These are phyloP conservation scores for Naegleria gruberi DNA, from an alignment of 208 protist species.

Conservation along the genomic window DNA sequence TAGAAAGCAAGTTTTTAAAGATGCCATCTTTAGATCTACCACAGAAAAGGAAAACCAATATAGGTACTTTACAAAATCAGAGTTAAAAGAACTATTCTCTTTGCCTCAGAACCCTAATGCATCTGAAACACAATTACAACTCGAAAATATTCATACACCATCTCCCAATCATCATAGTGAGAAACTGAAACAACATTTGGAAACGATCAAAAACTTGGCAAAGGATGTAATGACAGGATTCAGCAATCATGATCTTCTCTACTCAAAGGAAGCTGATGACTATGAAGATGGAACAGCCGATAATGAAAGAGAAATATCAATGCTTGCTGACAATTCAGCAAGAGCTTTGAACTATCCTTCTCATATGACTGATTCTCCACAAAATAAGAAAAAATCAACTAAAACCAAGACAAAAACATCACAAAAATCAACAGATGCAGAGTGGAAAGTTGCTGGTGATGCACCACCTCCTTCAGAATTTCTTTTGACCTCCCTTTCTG, in stretches of 20 bases:
- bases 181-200: not conserved
- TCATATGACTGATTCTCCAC: not conserved
- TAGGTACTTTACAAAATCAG: not conserved
- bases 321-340: not conserved
- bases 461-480: not conserved
- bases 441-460: not conserved
- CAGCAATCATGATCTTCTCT: not conserved
- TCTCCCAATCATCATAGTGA: not conserved
- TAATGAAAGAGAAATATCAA: not conserved
- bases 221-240: not conserved
- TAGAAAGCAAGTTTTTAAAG: constrained; percentile 91
- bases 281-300: not conserved
- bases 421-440: not conserved
- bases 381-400: not conserved
- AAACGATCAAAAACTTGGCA: not conserved
- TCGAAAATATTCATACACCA: not conserved
- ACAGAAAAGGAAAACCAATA: constrained; percentile 1
- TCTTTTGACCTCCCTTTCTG: not conserved
- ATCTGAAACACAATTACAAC: constrained; percentile 2
- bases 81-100: constrained; percentile 5
- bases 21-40: not conserved
- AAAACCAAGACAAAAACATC: not conserved
- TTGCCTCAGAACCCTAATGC: not conserved
- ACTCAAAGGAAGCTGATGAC: not conserved
- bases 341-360: not conserved